These are phyloP conservation scores for Solanum appendiculatum DNA, from an alignment of 257 asterid genomes.

Conservation along the genomic window DNA sequence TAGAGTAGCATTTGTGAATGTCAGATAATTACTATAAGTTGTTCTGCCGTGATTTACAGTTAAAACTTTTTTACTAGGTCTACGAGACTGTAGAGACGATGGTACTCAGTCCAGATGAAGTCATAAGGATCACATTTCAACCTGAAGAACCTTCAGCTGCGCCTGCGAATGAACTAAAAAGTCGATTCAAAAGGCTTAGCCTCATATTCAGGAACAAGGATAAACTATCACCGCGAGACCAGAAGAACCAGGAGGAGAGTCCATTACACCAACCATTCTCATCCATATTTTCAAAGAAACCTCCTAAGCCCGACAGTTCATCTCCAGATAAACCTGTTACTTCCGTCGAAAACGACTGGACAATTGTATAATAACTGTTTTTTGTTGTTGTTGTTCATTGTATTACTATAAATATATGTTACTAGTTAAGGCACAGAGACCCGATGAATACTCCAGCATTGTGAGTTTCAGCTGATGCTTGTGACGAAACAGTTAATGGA, in stretches of 20 bases:
- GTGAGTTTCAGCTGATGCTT: not conserved
- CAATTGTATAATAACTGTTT: constrained; percentile 32
- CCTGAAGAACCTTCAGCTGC: constrained; percentile 52
- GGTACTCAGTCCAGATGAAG: constrained; percentile 63
- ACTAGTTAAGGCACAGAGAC: not conserved
- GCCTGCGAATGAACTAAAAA: constrained; percentile 45
- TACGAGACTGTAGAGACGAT: constrained; percentile 86
- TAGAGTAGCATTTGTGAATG: not conserved
- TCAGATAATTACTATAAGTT: not conserved
- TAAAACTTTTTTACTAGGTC: constrained; percentile 38
- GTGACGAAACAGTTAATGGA: not conserved
- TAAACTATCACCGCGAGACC: constrained; percentile 30
- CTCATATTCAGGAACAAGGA: constrained; percentile 63
- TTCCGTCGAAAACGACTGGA: constrained; percentile 68
- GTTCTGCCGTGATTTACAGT: not conserved
- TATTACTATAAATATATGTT: constrained; percentile 25
- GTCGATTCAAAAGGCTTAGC: constrained; percentile 65
- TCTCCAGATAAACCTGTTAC: constrained; percentile 43
- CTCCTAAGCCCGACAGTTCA: constrained; percentile 53
- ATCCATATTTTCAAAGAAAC: constrained; percentile 71
- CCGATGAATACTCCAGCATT: not conserved
- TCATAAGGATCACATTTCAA: constrained; percentile 31
- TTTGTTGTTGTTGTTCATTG: not conserved
- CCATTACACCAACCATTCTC: constrained; percentile 48
- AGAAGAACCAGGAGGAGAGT: constrained; percentile 40